Base-by-base conservation (phyloP, 228 moss, liverwort and hornwort species). In the Sphagnum fallax region DNA sequence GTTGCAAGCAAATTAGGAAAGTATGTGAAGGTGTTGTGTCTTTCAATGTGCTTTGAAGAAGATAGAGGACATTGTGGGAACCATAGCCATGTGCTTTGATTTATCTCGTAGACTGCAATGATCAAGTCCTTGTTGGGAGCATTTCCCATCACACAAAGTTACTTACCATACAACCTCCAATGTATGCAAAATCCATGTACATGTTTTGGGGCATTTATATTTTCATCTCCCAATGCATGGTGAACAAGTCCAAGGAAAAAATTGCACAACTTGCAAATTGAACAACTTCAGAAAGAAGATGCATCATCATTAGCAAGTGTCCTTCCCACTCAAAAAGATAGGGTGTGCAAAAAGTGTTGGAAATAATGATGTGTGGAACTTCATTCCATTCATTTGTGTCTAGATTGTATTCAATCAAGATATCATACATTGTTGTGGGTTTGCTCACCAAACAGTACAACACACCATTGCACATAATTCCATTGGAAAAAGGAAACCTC, bases 371-470 rank as follows among this genome's bases (percentile, higher is more conserved):
- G 59, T 78, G 84, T 50, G 75, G 16, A 0, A 80, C 60, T 64
- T 84, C 78, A 16, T 65, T 77, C 84, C 84, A 84, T 66, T 84
- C 53, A 15, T 84, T 77, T 9, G 77, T 75, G 8, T 71, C 53
- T 4, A 80, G 50, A 63, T 84, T 61, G 61, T 84, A 80, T 51
- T 70, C 71, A 2, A 84, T 47, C 11, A 84, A 70, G 13, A 80
- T 73, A 63, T 84, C 84, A 16, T 78, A 80, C 80, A 80, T 80
- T 14, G 84, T 75, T 78, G 75, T 84, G 0, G 84, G 70, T 16
- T 75, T 63, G 58, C 80, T 84, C 10, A 72, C 78, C 50, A 84
- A 84, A 16, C 78, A 84, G 49, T 80, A 80, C 5, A 84, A 65
- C 1, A 66, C 75, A 52, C 80, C 75, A 4, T 75, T 80, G 55